Evolutionary conservation across 2,329 filamentous ascomycete genomes (phyloP).

Genomic region (Monosporascus sp.): DNA sequence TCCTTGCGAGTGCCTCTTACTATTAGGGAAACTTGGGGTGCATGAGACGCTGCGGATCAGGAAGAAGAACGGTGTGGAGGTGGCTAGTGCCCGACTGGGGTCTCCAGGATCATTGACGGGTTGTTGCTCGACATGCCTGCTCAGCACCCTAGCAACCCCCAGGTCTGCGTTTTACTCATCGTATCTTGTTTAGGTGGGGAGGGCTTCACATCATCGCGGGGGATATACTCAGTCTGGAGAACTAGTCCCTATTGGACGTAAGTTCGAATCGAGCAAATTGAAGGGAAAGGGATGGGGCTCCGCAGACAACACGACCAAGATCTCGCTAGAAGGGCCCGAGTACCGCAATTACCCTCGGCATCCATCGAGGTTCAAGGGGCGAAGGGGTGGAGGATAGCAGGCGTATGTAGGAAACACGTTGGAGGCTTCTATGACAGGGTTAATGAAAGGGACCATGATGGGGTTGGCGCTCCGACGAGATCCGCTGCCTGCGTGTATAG

Average conservation of each 20-base stretch:
- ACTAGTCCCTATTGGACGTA: conserved; percentile 3
- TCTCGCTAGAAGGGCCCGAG: conserved; percentile 11
- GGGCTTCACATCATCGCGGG: conserved; percentile 13
- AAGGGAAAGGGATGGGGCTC: conserved; percentile 12
- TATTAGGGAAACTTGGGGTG: conserved; percentile 16
- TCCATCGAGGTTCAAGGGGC: not conserved
- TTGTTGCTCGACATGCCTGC: conserved; percentile 6
- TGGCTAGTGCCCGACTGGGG: conserved; percentile 19
- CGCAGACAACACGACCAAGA: conserved; percentile 11
- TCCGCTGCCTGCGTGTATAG: not conserved
- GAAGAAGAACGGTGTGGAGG: conserved; percentile 17
- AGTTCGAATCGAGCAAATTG: conserved; percentile 3
- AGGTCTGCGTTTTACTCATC: conserved; percentile 8
- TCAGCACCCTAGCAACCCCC: conserved; percentile 14
- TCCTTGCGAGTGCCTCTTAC: conserved; percentile 5
- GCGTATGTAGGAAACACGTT: not conserved
- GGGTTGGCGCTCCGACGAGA: not conserved
- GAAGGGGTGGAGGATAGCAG: not conserved
- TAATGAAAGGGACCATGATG: not conserved
- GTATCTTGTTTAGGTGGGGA: conserved; percentile 12
- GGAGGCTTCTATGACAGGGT: not conserved
- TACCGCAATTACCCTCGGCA: conserved; percentile 4
- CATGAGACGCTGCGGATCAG: conserved; percentile 7
- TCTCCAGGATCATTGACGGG: conserved; percentile 8
- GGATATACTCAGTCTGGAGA: conserved; percentile 10